Evolutionary conservation across 768 basidiomycete genomes (phyloP).

Genomic region (Suillus discolor): DNA sequence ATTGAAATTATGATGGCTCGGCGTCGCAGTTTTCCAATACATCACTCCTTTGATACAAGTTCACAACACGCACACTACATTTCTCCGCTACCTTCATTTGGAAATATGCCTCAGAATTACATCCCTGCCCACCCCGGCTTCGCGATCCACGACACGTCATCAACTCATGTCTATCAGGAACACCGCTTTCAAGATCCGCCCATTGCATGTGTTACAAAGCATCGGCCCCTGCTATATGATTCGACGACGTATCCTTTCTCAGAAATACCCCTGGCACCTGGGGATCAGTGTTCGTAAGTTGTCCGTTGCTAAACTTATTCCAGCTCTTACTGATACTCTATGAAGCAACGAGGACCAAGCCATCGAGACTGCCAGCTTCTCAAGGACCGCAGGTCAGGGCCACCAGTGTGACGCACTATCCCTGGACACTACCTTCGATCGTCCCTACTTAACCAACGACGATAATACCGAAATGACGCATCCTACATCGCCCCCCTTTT

Average conservation of each 20-base stretch:
- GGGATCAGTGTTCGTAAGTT: neutral
- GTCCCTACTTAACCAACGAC: neutral
- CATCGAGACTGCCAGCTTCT: neutral
- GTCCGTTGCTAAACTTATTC: no score
- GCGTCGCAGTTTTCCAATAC: neutral
- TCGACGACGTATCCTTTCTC: neutral
- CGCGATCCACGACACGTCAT: neutral
- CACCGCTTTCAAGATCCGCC: neutral
- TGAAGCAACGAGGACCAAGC: neutral
- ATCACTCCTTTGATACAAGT: neutral
- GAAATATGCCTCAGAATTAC: neutral
- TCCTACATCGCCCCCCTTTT: constrained; percentile 4
- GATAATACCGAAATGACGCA: neutral
- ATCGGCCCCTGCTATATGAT: neutral
- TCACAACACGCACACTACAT: neutral
- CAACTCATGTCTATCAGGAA: neutral
- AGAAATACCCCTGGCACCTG: neutral
- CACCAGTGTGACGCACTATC: constrained; percentile 1
- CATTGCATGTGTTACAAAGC: neutral
- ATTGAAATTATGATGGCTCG: constrained; percentile 3
- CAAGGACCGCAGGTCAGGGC: neutral
- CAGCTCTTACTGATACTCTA: neutral
- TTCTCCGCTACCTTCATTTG: constrained; percentile 3
- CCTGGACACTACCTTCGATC: neutral
- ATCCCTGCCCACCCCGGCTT: neutral